These are phyloP conservation scores for Candida orba DNA, from an alignment of 805 yeast genomes.

Conservation along the genomic window DNA sequence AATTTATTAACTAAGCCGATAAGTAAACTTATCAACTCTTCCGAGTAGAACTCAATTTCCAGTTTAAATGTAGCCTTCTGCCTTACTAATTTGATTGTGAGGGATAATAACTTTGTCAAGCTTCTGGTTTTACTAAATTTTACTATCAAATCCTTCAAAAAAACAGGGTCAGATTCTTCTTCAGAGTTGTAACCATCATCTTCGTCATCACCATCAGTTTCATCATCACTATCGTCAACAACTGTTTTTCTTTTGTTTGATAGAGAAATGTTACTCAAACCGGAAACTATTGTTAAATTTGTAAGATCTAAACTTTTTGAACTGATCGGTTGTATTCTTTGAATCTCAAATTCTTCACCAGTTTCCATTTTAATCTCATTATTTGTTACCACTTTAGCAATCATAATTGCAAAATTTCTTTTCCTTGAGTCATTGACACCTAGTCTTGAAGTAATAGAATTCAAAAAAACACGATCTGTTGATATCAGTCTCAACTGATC, in stretches of 20 bases:
- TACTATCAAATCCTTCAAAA: constrained; percentile 61
- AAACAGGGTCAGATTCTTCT: constrained; percentile 50
- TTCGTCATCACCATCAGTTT: constrained; percentile 22
- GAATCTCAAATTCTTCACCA: constrained; percentile 15
- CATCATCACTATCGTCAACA: constrained; percentile 23
- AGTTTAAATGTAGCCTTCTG: constrained; percentile 53
- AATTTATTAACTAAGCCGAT: constrained; percentile 50
- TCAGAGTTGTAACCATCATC: constrained; percentile 24
- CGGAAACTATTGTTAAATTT: constrained; percentile 10
- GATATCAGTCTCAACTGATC: constrained; percentile 27
- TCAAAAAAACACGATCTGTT: constrained; percentile 33
- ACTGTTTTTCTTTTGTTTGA: constrained; percentile 7
- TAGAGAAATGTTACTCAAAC: constrained; percentile 7
- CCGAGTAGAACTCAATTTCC: constrained; percentile 55
- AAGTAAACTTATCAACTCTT: constrained; percentile 43
- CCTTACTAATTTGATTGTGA: constrained; percentile 48
- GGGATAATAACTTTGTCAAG: constrained; percentile 35
- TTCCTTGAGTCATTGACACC: constrained; percentile 38
- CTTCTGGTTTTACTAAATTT: constrained; percentile 43
- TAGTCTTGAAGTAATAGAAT: constrained; percentile 48
- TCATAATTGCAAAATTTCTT: constrained; percentile 46
- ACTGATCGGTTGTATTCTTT: constrained; percentile 4
- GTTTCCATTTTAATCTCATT: constrained; percentile 25
- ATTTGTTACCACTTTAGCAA: constrained; percentile 43
- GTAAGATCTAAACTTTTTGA: constrained; percentile 10